Percentiles rank a stretch among this genome's conserved stretches.
phyloP scores from a whole-genome alignment of 2,329 filamentous ascomycete species.

The Diaporthe ampelina region DNA sequence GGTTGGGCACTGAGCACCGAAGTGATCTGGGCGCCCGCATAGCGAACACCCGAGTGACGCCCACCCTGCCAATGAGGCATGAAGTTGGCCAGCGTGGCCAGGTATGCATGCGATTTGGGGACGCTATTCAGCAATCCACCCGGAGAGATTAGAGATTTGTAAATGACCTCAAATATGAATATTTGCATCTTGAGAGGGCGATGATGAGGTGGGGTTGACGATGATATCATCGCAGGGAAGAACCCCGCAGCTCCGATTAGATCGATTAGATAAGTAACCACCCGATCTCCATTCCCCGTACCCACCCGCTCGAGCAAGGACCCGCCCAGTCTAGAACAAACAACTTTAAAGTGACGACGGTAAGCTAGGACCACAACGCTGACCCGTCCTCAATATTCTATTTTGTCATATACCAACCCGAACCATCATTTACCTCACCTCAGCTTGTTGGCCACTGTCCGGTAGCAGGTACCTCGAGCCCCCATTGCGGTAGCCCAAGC shows the following conservation, averaged over 20 bases:
- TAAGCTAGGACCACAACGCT: neutral
- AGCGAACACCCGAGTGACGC: too few species aligned
- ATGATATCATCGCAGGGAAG: constrained; percentile 24
- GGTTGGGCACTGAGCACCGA: too few species aligned
- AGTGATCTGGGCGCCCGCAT: too few species aligned
- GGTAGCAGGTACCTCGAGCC: too few species aligned
- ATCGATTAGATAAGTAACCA: constrained; percentile 12
- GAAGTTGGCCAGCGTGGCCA: neutral
- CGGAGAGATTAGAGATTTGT: too few species aligned
- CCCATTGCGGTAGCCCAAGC: neutral
- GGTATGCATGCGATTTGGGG: neutral
- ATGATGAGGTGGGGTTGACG: neutral
- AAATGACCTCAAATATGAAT: too few species aligned
- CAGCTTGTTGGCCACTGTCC: neutral
- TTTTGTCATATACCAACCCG: neutral
- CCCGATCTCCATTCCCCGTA: neutral
- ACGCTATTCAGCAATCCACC: neutral
- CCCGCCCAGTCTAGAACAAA: neutral
- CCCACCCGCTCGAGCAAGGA: neutral
- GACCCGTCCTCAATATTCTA: neutral
- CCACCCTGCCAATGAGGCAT: neutral
- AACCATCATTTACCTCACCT: neutral
- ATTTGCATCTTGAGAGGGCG: neutral
- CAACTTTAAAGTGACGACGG: constrained; percentile 5
- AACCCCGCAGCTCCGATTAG: neutral